Base-by-base conservation (phyloP, 805 yeast genomes). In the Priceomyces carsonii region DNA sequence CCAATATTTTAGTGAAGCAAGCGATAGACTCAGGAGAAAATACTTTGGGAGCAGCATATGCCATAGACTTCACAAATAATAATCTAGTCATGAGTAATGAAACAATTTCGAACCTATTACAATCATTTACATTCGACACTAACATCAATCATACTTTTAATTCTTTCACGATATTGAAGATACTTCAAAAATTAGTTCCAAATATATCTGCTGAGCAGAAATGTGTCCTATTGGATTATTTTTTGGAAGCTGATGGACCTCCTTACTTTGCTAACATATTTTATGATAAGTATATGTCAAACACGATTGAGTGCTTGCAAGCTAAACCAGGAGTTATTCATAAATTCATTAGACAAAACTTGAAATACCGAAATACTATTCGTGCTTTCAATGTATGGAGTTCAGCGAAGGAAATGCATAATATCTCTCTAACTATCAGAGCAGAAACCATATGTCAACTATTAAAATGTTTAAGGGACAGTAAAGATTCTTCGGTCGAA, bases 1-100 rank as follows among this genome's bases (percentile, higher is more conserved):
- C 39, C 14, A 48, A 44, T 21, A 18, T 43, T 16, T 18, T 59
- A 7, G 37, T 56, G 1, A 23, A 25, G 2, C 54, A 46, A 27
- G 38, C 59, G 2, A 38, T 41, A 4, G 12, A 35, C 3, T 38
- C 43, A 8, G 62, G 63, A 3, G 61, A 57, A 6, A 45, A 45
- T 9, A 24, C 57, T 8, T 32, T 55, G 6, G 60, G 59, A 3
- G 25, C 51, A 8, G 44, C 58, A 22, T 50, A 44, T 29, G 32
- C 42, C 9, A 14, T 49, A 5, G 27, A 30, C 18, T 38, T 49
- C 15, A 26, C 38, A 8, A 32, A 33, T 3, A 8, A 15, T 2
- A 42, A 39, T 2, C n/a, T 41, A 1, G 5, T 3, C 2, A 20
- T 42, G 6, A 30, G 39, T 4, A 13, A 25, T 3, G 23, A 17